Evolutionary conservation across 1,284 basidiomycete genomes (phyloP).

Genomic region (Prillingera fragicola): DNA sequence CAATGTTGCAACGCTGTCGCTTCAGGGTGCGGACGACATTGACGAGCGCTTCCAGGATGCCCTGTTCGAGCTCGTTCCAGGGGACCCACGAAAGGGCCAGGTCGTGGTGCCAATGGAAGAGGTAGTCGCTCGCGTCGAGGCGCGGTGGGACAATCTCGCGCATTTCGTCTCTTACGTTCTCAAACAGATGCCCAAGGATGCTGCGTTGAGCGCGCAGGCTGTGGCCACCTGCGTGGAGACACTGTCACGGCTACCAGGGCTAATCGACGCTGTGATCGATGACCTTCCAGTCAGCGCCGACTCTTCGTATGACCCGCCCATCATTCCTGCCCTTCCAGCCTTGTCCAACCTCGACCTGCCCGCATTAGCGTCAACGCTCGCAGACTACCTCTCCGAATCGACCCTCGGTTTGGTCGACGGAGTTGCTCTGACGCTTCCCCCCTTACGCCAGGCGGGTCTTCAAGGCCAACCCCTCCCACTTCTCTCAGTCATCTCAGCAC

Average conservation of each 20-base stretch:
- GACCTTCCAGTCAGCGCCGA: conserved; percentile 1
- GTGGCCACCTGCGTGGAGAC: neutral
- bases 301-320: conserved; percentile 12
- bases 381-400: conserved; percentile 9
- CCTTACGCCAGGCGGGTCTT: conserved; percentile 19
- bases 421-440: conserved; percentile 11
- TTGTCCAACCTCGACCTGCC: neutral
- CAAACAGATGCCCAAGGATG: neutral
- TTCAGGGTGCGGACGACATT: conserved; percentile 28
- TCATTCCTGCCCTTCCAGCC: conserved; percentile 8
- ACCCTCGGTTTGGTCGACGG: conserved; percentile 2
- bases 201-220: neutral
- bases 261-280: conserved; percentile 2
- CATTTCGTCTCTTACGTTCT: conserved; percentile 13
- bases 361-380: neutral
- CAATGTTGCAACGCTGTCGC: conserved; percentile 20
- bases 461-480: conserved; percentile 21
- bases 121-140: conserved; percentile 13
- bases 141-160: conserved; percentile 17
- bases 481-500: conserved; percentile 16
- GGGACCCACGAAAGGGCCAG: conserved; percentile 18
- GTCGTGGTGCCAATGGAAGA: conserved; percentile 22
- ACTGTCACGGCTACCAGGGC: neutral
- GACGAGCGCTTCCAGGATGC: conserved; percentile 22
- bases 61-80: conserved; percentile 13